Conservation (phyloP, 305 asterid genomes). For the Plantago lanceolata region DNA sequence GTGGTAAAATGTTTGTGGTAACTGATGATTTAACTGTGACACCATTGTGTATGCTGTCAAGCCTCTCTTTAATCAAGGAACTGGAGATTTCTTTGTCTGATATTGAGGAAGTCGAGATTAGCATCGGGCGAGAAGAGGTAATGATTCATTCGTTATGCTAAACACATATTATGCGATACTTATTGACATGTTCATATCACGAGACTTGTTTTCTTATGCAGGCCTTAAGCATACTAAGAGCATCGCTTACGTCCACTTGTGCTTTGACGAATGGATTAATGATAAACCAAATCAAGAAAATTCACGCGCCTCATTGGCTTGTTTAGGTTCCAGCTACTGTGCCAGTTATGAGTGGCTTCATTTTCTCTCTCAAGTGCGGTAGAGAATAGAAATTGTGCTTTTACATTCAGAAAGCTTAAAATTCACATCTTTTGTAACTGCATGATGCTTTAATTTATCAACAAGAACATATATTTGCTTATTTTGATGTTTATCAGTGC, state of each 20-base stretch:
- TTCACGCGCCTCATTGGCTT: background rate
- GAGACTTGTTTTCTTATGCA: background rate
- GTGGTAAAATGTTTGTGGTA: constrained; percentile 10
- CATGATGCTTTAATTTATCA: too few species aligned
- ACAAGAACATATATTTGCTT: too few species aligned
- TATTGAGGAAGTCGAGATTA: constrained; percentile 7
- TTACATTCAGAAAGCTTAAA: background rate
- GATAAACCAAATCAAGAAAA: constrained; percentile 7
- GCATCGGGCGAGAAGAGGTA: constrained; percentile 17
- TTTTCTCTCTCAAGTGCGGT: background rate
- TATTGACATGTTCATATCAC: background rate
- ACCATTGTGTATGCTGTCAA: background rate
- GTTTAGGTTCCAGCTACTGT: too few species aligned
- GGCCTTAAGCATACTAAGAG: constrained; percentile 22
- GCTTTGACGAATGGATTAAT: constrained; percentile 8
- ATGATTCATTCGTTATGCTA: background rate
- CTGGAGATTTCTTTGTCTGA: constrained; percentile 5
- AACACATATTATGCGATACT: too few species aligned
- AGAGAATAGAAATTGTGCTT: too few species aligned
- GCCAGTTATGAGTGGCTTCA: too few species aligned
- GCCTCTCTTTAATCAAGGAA: background rate
- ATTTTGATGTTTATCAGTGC: too few species aligned
- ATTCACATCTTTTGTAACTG: too few species aligned
- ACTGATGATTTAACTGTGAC: constrained; percentile 21
- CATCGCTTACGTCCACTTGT: constrained; percentile 11